Evolutionary conservation across 768 basidiomycete species (phyloP).

Genomic region (Boletus sp.): DNA sequence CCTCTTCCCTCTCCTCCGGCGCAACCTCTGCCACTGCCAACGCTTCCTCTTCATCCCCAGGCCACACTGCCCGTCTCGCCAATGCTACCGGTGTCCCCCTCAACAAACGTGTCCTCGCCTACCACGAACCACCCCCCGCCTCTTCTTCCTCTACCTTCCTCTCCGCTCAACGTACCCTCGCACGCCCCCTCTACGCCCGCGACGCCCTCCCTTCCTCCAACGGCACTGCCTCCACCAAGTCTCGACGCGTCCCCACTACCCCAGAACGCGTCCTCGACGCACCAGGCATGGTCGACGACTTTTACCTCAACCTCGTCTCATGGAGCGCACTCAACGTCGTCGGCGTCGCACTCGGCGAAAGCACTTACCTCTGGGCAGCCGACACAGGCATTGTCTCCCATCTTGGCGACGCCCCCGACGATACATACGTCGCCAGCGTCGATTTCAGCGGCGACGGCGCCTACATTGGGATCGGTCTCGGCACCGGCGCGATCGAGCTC

Average conservation of each 20-base stretch:
- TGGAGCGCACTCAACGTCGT: conserved; percentile 89
- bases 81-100: conserved; percentile 74
- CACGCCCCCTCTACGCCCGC: conserved; percentile 70
- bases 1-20: conserved; percentile 62
- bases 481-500: conserved; percentile 86
- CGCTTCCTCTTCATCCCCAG: conserved; percentile 59
- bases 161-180: conserved; percentile 74
- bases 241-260: conserved; percentile 79
- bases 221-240: conserved; percentile 62
- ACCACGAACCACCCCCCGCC: conserved; percentile 81
- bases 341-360: conserved; percentile 84
- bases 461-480: conserved; percentile 79
- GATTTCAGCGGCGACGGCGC: conserved; percentile 79
- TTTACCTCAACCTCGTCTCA: conserved; percentile 90
- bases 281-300: conserved; percentile 91
- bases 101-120: conserved; percentile 82
- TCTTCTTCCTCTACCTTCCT: conserved; percentile 77
- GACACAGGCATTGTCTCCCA: conserved; percentile 83
- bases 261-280: conserved; percentile 96
- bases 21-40: conserved; percentile 39
- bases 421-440: conserved; percentile 71
- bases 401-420: conserved; percentile 72
- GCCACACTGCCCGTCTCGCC: conserved; percentile 75
- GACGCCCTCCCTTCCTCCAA: conserved; percentile 64
- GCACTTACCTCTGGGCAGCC: conserved; percentile 93